Base-by-base conservation (phyloP, 805 yeast genomes). In the Suhomyces xylopsoci region DNA sequence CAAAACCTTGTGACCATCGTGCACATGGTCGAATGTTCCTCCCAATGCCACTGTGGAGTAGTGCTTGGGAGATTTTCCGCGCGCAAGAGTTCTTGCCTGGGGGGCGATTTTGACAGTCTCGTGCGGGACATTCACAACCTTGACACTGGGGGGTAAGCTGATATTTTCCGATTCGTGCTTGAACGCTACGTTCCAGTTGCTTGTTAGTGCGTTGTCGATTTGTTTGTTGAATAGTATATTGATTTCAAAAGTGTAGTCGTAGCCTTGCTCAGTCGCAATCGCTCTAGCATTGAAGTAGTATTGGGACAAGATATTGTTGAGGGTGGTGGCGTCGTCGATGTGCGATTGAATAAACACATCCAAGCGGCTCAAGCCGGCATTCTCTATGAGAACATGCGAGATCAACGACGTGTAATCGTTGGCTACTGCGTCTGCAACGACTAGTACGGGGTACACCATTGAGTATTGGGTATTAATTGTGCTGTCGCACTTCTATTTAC, bases 11-110 rank as follows among this genome's bases (percentile, higher is more conserved):
- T 94, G 99, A 0, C 98, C 99, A 63, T 88, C 96, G 61, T 94
- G 99, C 36, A 94, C 64, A 69, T 94, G 98, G 64, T 94, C 99
- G 71, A 94, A 94, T 0, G 99, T 94, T 0, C 99, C 99, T 0
- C 99, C 99, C 1, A 93, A 84, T 0, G 97, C 93, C 7, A 60
- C 64, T 6, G 77, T 75, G 15, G 57, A 52, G 45, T 47, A 62
- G 14, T 36, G 50, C 15, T 50, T 25, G 40, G 14, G 19, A n/a
- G 49, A 19, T 12, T 14, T 14, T 7, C 41, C 34, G 45, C 26
- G 30, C 26, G 45, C 7, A n/a, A 42, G 17, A 10, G 26, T 42
- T 22, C 7, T n/a, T 20, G 14, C 15, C 17, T 20, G 45, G 24
- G 14, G 20, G 42, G 42, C 24, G 10, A 38, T 12, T 19, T 15